A percentile compares a stretch with the other conserved stretches of the same genome.
Conservation (phyloP, 2,329 filamentous ascomycete genomes). For the Xylariaceae sp. region DNA sequence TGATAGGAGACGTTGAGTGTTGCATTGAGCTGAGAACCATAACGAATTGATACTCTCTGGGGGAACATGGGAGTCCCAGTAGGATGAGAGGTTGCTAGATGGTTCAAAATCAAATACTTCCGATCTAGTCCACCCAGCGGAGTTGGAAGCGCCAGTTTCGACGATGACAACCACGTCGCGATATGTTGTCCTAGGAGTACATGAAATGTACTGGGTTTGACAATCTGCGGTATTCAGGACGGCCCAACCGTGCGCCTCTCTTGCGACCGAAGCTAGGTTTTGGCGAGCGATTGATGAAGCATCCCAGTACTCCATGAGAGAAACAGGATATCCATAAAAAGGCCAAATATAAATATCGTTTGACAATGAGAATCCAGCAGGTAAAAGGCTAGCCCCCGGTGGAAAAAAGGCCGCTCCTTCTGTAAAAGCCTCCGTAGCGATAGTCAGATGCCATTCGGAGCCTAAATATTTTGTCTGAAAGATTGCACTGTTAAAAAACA, state of each 20-base stretch:
- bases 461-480: neutral
- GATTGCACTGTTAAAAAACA: slow-evolving; percentile 4
- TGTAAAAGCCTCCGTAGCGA: neutral
- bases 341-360: neutral
- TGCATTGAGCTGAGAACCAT: slow-evolving; percentile 1
- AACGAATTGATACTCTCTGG: neutral
- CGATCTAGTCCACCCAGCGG: neutral
- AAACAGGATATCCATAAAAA: neutral
- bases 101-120: neutral
- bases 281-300: neutral
- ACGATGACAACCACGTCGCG: neutral
- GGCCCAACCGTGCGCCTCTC: neutral
- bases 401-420: neutral
- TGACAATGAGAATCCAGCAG: neutral
- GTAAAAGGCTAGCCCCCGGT: slow-evolving; percentile 3
- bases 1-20: neutral
- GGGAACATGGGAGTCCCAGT: neutral
- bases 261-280: neutral
- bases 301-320: neutral
- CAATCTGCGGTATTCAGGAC: neutral
- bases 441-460: neutral
- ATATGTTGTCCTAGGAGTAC: neutral
- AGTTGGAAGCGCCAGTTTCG: neutral
- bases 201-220: neutral
- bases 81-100: neutral